These are phyloP conservation scores for Malbranchea cinnamomea DNA, from an alignment of 2,329 filamentous ascomycete species.

Conservation along the genomic window DNA sequence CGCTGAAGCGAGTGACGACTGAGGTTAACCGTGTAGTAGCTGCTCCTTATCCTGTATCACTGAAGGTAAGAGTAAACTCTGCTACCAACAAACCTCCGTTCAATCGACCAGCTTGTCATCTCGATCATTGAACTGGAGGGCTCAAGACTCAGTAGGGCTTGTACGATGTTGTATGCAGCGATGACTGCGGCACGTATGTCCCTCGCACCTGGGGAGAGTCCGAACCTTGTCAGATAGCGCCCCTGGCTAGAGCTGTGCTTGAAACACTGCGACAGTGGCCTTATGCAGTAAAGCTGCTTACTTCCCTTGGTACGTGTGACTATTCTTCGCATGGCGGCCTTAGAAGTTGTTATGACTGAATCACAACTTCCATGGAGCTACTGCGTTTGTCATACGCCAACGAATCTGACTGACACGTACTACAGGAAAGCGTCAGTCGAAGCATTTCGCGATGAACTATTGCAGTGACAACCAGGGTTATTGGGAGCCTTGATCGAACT, in stretches of 20 bases:
- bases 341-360: background rate
- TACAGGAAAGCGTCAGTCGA: conserved; percentile 15
- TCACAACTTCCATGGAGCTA: too few relatives aligned
- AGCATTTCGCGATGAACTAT: conserved; percentile 19
- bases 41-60: conserved; percentile 35
- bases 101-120: too few relatives aligned
- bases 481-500: conserved; percentile 23
- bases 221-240: conserved; percentile 35
- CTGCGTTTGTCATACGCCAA: too few relatives aligned
- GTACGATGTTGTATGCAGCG: conserved; percentile 12
- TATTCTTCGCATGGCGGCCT: background rate
- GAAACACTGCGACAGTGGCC: conserved; percentile 37
- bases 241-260: conserved; percentile 31
- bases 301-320: conserved; percentile 30
- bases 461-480: conserved; percentile 19
- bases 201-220: conserved; percentile 33
- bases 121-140: too few relatives aligned
- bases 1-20: conserved; percentile 15
- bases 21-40: conserved; percentile 35
- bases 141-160: conserved; percentile 18
- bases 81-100: background rate
- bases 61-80: conserved; percentile 28
- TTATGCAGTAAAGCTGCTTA: conserved; percentile 35
- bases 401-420: conserved; percentile 6
- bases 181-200: conserved; percentile 16